Conservation (phyloP, 2,329 filamentous ascomycete species). For the Eutypella sp. region DNA sequence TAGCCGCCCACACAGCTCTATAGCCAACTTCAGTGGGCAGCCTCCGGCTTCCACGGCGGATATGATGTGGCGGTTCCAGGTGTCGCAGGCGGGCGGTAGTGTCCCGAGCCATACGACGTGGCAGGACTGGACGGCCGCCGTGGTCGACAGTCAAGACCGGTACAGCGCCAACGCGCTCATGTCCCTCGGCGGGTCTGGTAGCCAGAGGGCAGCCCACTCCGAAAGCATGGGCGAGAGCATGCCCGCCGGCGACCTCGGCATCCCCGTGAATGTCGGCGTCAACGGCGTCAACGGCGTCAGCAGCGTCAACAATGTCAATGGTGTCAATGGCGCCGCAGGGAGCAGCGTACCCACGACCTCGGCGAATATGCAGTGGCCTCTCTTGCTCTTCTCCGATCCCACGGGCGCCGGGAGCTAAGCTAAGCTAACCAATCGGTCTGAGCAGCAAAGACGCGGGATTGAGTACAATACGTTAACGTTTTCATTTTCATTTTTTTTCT, state of each 20-base stretch:
- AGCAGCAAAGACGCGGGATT: no score
- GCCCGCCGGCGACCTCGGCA: not conserved
- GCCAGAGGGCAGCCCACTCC: conserved; percentile 4
- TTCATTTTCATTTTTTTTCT: no score
- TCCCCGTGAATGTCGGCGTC: not conserved
- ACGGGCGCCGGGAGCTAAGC: conserved; percentile 18
- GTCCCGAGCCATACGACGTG: conserved; percentile 28
- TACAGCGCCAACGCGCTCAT: conserved; percentile 46
- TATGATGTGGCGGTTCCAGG: conserved; percentile 25
- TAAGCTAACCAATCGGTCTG: no score
- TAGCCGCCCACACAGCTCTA: conserved; percentile 20
- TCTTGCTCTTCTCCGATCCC: conserved; percentile 26
- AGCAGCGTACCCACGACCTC: conserved; percentile 17
- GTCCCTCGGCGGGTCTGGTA: conserved; percentile 33
- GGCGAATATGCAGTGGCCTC: conserved; percentile 26
- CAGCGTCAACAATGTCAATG: conserved; percentile 8
- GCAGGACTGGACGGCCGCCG: conserved; percentile 51
- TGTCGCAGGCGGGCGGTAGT: conserved; percentile 31
- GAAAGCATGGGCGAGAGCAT: not conserved
- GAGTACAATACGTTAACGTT: no score
- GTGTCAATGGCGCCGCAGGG: conserved; percentile 12
- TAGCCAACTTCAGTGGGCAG: conserved; percentile 7
- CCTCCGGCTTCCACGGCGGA: conserved; percentile 6
- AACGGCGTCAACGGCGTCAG: conserved; percentile 15
- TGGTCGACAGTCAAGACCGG: conserved; percentile 44